Percentiles rank a stretch among this genome's conserved stretches.
Evolutionary conservation across 192 early-diverging fungal species (phyloP).

Genomic region (Entomortierella beljakovae): DNA sequence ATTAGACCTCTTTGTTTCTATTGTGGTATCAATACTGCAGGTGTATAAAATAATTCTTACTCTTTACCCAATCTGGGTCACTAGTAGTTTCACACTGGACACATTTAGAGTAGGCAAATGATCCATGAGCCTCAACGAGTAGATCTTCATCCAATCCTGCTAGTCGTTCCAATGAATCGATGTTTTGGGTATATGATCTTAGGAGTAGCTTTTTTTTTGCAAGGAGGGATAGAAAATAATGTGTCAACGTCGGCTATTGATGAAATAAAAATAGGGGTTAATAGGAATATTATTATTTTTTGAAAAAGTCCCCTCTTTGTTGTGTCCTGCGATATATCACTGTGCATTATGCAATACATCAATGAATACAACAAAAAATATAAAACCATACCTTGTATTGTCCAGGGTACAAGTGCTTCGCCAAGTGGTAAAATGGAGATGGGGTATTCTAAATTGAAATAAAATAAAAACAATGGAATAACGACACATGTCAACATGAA

Average conservation of each 20-base stretch:
- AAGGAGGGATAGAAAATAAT: conserved; percentile 89
- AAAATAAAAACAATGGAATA: background rate
- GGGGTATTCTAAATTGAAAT: conserved; percentile 65
- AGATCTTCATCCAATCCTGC: conserved; percentile 77
- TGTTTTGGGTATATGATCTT: conserved; percentile 96
- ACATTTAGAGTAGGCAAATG: conserved; percentile 87
- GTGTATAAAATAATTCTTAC: too few species aligned
- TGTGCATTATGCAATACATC: background rate
- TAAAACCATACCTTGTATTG: conserved; percentile 59
- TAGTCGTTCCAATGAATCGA: conserved; percentile 92
- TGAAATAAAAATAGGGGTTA: background rate
- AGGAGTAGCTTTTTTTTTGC: conserved; percentile 76
- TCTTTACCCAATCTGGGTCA: conserved; percentile 53
- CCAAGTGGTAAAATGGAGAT: conserved; percentile 88
- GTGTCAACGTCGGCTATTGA: conserved; percentile 80
- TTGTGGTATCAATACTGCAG: background rate
- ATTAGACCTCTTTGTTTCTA: conserved; percentile 8
- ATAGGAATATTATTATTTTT: too few species aligned
- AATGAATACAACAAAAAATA: background rate
- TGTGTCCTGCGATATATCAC: too few species aligned
- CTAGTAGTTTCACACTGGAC: conserved; percentile 64
- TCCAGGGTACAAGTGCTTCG: conserved; percentile 92
- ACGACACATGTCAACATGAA: background rate
- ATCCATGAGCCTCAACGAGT: conserved; percentile 95
- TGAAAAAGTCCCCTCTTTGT: too few species aligned